Evolutionary conservation across 1,139 yeast genomes (phyloP), one percentile per base, ranked within the genome.

Genomic region (Eremothecium cymbalariae): DNA sequence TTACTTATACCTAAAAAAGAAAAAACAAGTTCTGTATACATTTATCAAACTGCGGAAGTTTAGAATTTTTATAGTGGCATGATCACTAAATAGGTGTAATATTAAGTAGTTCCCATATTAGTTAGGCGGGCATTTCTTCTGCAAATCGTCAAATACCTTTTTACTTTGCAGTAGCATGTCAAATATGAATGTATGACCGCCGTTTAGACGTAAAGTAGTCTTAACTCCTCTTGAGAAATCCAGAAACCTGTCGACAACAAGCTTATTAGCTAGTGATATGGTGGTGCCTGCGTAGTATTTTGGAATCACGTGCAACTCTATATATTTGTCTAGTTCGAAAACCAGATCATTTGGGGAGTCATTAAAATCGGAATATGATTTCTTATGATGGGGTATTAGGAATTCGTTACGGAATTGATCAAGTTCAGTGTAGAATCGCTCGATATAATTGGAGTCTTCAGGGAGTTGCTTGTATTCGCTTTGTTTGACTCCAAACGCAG

Each of bases 361-460:
- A 28, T 57, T 62, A 28, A 57, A 55, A 28, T 57, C 61, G 2
- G 55, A 40, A 38, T 56, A 57, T 2, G 46, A 43, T 22, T 45
- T 50, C 17, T 60, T 59, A 6, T 57, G 38, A 4, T 41, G 37
- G 28, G 57, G 56, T 13, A 35, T 31, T 18, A 41, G 35, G 16
- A 57, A 40, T 27, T 51, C 59, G 14, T 38, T 30, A 28, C 60
- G 51, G 47, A 65, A 67, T 4, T 48, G 38, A 17, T 47, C 41
- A 21, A 68, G 43, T 34, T 65, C 70, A 9, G 50, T 50, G 45
- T 65, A 66, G 44, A 64, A 69, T 35, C 64, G 63, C 33, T 65
- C 69, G 22, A 67, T 65, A 43, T 63, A 66, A 39, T 62, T 63
- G 0, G 71, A 65, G 42, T 67, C 71, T 28, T 67, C 72, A 0